Base-by-base conservation (phyloP, 1,139 yeast species). In the Scheffersomyces cryptocercus region DNA sequence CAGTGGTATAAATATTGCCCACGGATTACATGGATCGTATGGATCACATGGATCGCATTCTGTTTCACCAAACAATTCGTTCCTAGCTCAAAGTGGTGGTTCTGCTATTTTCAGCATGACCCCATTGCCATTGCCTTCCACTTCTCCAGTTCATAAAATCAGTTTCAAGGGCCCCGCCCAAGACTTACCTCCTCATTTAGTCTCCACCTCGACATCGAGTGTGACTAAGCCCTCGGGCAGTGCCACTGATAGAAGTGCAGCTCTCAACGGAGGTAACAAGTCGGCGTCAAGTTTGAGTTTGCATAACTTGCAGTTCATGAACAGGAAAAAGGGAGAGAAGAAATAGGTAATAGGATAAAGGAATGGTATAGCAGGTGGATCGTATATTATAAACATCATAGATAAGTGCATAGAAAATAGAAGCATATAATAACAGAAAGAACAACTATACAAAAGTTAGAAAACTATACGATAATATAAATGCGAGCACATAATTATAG, bases 171-270 rank as follows among this genome's bases (percentile, higher is more conserved):
- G 48, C 8, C 29, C 47, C 2, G 48, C 46, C 28, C 42, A 47
- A 10, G 53, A 46, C 10, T 39, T 44, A 3, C 46, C 47, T 2
- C 26, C 45, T 5, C 45, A 41, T 29, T 36, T 49, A 12, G 34
- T 36, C 29, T 24, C 31, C 7, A n/a, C 45, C 15, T 36, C 48
- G 28, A 28, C 43, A 8, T 38, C 48, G 13, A 47, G 51, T 34
- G 37, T 48, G 14, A 48, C 59, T 11, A 48, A 58, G 43, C 68
- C 67, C 7, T 67, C 73, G 2, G 55, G 62, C 35, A 64, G 69
- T 47, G 73, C 74, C 2, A 54, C 64, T 5, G 70, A 69, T 44
- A 50, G 74, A 45, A 58, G 46, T 39, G 67, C 68, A 3, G 60
- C 59, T 2, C 4, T 65, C 66, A 11, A 38, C 55, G 36, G 49